phyloP scores from a whole-genome alignment of 2,329 filamentous ascomycete genomes.

The Ceratocystiopsis brevicomis region DNA sequence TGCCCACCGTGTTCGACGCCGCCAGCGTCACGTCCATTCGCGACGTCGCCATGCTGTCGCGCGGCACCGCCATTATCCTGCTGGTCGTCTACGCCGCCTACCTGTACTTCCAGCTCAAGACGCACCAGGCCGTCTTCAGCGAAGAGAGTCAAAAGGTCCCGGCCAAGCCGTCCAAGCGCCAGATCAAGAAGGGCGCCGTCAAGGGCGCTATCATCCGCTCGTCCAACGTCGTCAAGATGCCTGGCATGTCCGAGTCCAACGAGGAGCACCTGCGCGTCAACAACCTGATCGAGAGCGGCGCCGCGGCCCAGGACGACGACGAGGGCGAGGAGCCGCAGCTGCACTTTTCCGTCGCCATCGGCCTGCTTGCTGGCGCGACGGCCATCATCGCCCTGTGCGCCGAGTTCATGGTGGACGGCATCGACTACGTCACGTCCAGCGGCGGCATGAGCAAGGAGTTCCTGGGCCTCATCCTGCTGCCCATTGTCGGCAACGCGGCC shows the following conservation, averaged over 20 bases:
- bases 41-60: slow-evolving; percentile 45
- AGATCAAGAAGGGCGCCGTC: slow-evolving; percentile 17
- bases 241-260: slow-evolving; percentile 9
- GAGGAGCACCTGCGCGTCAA: slow-evolving; percentile 15
- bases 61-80: slow-evolving; percentile 61
- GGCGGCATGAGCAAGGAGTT: slow-evolving; percentile 49
- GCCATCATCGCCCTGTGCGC: slow-evolving; percentile 64
- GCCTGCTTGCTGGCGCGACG: slow-evolving; percentile 53
- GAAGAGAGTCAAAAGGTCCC: slow-evolving; percentile 60
- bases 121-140: slow-evolving; percentile 65
- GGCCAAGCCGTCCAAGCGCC: slow-evolving; percentile 27
- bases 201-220: slow-evolving; percentile 22
- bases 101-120: slow-evolving; percentile 79
- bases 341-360: slow-evolving; percentile 50
- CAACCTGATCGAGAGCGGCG: slow-evolving; percentile 11
- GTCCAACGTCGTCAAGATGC: slow-evolving; percentile 19
- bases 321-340: slow-evolving; percentile 60
- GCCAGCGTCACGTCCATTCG: slow-evolving; percentile 20
- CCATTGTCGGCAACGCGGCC: slow-evolving; percentile 62
- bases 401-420: slow-evolving; percentile 54
- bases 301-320: slow-evolving; percentile 35
- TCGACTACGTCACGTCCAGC: slow-evolving; percentile 41
- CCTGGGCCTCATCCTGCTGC: slow-evolving; percentile 56
- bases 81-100: slow-evolving; percentile 70
- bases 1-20: slow-evolving; percentile 68